Evolutionary conservation across 208 protist genomes (phyloP).

Genomic region (Polymyxa betae): DNA sequence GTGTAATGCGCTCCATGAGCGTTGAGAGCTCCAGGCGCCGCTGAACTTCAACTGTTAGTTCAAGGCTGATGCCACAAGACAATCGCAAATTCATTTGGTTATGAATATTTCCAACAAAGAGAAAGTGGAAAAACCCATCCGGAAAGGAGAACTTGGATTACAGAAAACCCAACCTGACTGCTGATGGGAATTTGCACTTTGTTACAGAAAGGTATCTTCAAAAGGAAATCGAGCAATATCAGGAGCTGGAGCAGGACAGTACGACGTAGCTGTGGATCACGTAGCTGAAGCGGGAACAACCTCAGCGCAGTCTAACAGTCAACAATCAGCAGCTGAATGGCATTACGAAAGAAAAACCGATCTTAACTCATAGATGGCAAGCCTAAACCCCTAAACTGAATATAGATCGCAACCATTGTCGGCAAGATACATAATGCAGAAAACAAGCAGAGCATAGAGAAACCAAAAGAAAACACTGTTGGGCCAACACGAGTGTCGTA

Average conservation of each 20-base stretch:
- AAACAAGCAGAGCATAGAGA: no score
- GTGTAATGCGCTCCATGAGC: not conserved
- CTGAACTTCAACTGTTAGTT: not conserved
- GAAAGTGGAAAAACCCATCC: no score
- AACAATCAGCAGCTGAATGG: not conserved
- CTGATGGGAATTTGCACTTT: slow-evolving; percentile 7
- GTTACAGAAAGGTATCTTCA: not conserved
- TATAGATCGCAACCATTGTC: no score
- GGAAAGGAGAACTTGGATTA: no score
- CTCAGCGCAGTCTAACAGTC: not conserved
- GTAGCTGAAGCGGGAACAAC: slow-evolving; percentile 42
- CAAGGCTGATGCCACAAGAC: no score
- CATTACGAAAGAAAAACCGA: not conserved
- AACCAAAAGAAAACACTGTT: no score
- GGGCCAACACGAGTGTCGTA: no score
- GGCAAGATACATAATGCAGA: no score
- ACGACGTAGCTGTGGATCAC: slow-evolving; percentile 15
- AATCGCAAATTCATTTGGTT: no score
- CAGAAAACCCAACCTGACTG: not conserved
- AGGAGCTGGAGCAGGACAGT: slow-evolving; percentile 27
- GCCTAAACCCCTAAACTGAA: no score
- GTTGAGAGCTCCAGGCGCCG: not conserved
- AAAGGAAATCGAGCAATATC: slow-evolving; percentile 32
- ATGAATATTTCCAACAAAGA: no score
- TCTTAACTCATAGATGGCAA: no score